Percentiles rank a stretch among this genome's conserved stretches.
Evolutionary conservation across 2,329 filamentous ascomycete species (phyloP).

Genomic region (Sarocladiaceae sp.): DNA sequence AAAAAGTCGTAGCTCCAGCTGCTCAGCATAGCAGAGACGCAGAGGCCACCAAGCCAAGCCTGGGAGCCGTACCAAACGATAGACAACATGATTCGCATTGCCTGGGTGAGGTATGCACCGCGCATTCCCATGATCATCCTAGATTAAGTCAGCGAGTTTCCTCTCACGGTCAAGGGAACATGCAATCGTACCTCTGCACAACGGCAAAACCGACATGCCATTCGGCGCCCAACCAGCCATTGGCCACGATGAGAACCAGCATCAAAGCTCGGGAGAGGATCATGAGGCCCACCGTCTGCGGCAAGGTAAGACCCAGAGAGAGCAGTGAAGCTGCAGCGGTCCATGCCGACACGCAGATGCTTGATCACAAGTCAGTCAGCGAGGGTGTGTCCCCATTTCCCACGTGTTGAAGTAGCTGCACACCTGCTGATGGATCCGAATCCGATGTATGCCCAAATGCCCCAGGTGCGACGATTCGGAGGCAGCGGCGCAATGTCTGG

Average conservation of each 20-base stretch:
- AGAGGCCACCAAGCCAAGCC: slow-evolving; percentile 21
- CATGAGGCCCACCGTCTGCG: slow-evolving; percentile 31
- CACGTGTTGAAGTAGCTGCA: no score
- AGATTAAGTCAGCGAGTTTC: no score
- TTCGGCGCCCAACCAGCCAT: slow-evolving; percentile 20
- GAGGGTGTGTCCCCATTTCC: no score
- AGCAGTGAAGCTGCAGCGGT: slow-evolving; percentile 28
- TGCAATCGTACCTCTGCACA: slow-evolving; percentile 26
- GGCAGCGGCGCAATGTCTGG: slow-evolving; percentile 9
- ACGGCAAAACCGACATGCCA: slow-evolving; percentile 32
- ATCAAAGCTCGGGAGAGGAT: slow-evolving; percentile 4
- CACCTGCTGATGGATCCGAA: not conserved
- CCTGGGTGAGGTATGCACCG: slow-evolving; percentile 31
- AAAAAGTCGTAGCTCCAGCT: slow-evolving; percentile 3
- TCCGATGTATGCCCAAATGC: not conserved
- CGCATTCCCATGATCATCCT: slow-evolving; percentile 18
- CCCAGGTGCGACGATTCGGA: slow-evolving; percentile 15
- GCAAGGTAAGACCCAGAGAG: slow-evolving; percentile 32
- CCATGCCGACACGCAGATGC: slow-evolving; percentile 1
- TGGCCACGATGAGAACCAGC: slow-evolving; percentile 15
- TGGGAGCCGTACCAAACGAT: slow-evolving; percentile 34
- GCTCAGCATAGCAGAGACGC: slow-evolving; percentile 9
- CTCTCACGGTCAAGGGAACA: no score
- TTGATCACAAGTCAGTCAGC: no score
- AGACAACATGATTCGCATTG: slow-evolving; percentile 32